Evolutionary conservation across 2,329 filamentous ascomycete genomes (phyloP), one percentile per base, ranked within the genome.

Genomic region (Exserohilum rostratum): DNA sequence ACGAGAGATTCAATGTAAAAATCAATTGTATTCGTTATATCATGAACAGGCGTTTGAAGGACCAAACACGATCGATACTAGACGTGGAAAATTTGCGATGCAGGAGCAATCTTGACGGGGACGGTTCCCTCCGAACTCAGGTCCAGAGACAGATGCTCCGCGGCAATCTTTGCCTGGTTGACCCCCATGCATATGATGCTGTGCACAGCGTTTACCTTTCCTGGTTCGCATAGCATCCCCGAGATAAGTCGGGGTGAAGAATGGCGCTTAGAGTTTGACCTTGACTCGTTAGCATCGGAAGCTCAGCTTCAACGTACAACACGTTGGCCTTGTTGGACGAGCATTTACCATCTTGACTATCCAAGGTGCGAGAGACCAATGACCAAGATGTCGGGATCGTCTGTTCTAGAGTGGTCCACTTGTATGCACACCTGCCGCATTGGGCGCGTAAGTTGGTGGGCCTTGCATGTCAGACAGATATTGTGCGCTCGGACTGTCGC

Each of bases 401-500:
- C 30, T 25, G 18, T 45, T 18, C 30, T 20, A 34, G 30, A 18
- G n/a, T 18, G 30, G 9, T 45, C 43, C 43, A 33, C 30, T 34
- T 34, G 27, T 30, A 34, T n/a, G 43, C 43, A 45, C 22, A n/a
- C 29, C 12, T n/a, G 12, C 30, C 43, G 13, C 22, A 34, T 34
- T 5, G 43, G 43, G 30, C 43, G 43, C 43, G 27, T 45, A 20
- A 45, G 18, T 20, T 45, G 43, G 43, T 34, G 20, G 43, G 43
- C 43, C 43, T 45, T 45, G n/a, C 43, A 45, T 45, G 43, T 34
- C 30, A 34, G 43, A 34, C 30, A 34, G 43, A 34, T 45, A 34
- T 25, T 33, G 18, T 45, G 31, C n/a, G 25, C 18, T 9, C 22
- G 22, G 22, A 4, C 7, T 25, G 22, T 25, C 4, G 22, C 22